Percentiles rank a stretch among this genome's conserved stretches.
These are phyloP conservation scores for Miscanthus lutarioriparius DNA, from an alignment of 176 grass and related monocot species.

Conservation along the genomic window DNA sequence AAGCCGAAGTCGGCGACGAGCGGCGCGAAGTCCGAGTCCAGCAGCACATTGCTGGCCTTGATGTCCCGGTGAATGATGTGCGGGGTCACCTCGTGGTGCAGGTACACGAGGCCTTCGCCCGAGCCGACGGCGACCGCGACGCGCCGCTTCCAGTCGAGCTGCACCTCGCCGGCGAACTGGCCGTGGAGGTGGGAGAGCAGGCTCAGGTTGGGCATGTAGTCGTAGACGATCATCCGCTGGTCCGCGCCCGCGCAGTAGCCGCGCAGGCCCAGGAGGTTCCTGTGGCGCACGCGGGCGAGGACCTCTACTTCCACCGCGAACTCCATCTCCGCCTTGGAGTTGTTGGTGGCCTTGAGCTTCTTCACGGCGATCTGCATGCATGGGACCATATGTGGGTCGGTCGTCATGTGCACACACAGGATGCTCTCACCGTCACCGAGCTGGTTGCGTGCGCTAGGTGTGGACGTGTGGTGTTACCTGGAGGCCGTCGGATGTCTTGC, in stretches of 20 bases:
- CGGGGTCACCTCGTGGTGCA: constrained; percentile 64
- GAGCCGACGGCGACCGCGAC: constrained; percentile 47
- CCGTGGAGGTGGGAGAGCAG: constrained; percentile 71
- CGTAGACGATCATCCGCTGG: constrained; percentile 75
- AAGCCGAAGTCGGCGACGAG: constrained; percentile 75
- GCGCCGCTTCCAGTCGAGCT: constrained; percentile 46
- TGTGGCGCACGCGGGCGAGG: constrained; percentile 60
- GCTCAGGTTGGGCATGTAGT: constrained; percentile 83
- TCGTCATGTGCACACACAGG: no score
- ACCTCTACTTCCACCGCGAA: constrained; percentile 81
- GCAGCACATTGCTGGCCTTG: constrained; percentile 66
- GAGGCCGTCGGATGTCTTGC: constrained; percentile 60
- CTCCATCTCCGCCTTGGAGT: constrained; percentile 84
- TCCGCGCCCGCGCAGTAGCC: constrained; percentile 58
- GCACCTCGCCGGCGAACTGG: constrained; percentile 45
- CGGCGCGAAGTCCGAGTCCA: constrained; percentile 53
- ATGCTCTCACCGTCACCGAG: neutral
- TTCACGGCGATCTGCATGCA: constrained; percentile 61
- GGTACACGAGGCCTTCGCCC: constrained; percentile 54
- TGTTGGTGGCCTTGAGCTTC: constrained; percentile 64
- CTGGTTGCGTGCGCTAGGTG: no score
- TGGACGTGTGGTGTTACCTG: constrained; percentile 27
- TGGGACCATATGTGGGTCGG: no score
- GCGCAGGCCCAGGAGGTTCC: constrained; percentile 61
- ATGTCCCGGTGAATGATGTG: constrained; percentile 82